Conservation (phyloP, 1,284 basidiomycete genomes). For the Moesziomyces parantarcticus region DNA sequence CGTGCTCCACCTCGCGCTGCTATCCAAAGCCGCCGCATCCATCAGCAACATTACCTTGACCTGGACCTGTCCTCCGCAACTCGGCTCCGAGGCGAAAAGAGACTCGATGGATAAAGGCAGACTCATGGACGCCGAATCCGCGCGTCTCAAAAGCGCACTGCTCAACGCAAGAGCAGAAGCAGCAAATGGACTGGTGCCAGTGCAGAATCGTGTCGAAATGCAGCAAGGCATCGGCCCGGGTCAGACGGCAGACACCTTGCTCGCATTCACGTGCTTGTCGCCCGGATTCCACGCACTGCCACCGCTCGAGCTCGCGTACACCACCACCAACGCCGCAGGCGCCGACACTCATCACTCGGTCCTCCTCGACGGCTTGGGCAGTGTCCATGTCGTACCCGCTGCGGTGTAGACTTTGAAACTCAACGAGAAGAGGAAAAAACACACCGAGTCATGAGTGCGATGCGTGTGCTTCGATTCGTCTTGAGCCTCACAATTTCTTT, state of each 20-base stretch:
- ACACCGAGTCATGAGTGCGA: too few relatives aligned
- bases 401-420: not conserved
- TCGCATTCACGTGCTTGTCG: constrained; percentile 22
- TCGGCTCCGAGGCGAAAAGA: not conserved
- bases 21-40: not conserved
- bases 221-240: constrained; percentile 1
- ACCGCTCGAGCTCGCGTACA: constrained; percentile 8
- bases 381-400: constrained; percentile 19
- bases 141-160: constrained; percentile 11
- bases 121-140: constrained; percentile 29
- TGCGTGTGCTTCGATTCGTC: too few relatives aligned
- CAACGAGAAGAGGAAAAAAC: too few relatives aligned
- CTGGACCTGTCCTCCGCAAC: not conserved
- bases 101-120: constrained; percentile 14
- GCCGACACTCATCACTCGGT: not conserved
- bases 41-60: constrained; percentile 17
- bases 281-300: constrained; percentile 23
- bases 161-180: constrained; percentile 9
- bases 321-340: not conserved
- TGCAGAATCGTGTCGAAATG: constrained; percentile 7
- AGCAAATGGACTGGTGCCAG: constrained; percentile 17
- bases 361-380: constrained; percentile 17
- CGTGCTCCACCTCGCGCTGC: constrained; percentile 20
- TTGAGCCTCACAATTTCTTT: too few relatives aligned
- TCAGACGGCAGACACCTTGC: constrained; percentile 11